phyloP scores from a whole-genome alignment of 495 filamentous ascomycete genomes.

The Cetradonia linearis region DNA sequence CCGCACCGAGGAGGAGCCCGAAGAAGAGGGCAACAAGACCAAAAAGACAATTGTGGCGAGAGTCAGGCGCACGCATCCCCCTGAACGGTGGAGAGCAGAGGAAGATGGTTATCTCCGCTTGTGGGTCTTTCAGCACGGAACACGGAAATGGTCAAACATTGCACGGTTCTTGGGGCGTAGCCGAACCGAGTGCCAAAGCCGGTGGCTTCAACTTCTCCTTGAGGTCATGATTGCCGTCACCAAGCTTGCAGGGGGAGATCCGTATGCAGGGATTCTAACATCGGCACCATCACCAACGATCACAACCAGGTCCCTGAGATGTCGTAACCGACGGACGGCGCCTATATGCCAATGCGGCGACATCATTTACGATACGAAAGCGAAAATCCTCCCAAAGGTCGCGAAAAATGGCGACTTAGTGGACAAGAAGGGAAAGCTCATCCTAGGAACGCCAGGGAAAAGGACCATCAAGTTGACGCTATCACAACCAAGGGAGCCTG shows the following conservation, averaged over 20 bases:
- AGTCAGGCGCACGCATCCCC: not conserved
- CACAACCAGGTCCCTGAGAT: not conserved
- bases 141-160: not conserved
- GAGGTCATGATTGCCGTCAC: not conserved
- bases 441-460: not conserved
- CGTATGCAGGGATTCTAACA: not conserved
- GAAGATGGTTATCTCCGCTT: not conserved
- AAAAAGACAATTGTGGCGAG: not conserved
- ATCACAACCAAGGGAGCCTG: not conserved
- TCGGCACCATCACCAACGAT: not conserved
- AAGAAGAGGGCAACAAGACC: not conserved
- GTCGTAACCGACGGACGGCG: not conserved
- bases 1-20: not conserved
- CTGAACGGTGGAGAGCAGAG: not conserved
- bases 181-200: not conserved
- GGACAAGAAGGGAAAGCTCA: not conserved
- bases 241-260: not conserved
- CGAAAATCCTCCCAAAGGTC: not conserved
- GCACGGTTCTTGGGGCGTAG: not conserved
- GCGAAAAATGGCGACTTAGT: not conserved
- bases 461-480: not conserved
- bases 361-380: not conserved
- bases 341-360: not conserved
- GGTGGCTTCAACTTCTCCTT: not conserved
- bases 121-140: conserved; percentile 1